These are phyloP conservation scores for Arxiozyma heterogenica DNA, from an alignment of 1,139 yeast species.

Conservation along the genomic window DNA sequence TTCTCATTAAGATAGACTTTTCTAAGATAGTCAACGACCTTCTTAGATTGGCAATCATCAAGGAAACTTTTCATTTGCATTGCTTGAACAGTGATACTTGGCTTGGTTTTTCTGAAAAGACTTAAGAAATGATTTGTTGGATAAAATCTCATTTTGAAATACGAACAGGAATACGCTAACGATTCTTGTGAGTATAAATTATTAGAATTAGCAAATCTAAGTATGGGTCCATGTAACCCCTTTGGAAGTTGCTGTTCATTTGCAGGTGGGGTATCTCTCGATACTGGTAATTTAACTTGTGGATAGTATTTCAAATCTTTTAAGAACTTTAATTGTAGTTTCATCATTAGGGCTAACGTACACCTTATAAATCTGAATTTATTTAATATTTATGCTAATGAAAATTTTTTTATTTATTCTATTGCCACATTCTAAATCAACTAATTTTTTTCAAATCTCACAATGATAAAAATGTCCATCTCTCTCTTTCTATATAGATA, in stretches of 20 bases:
- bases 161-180: constrained; percentile 25
- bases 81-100: constrained; percentile 33
- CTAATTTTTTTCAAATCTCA: neutral
- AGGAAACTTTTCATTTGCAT: constrained; percentile 18
- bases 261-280: neutral
- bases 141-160: constrained; percentile 33
- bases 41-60: constrained; percentile 18
- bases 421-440: too few species aligned
- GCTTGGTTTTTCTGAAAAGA: constrained; percentile 42
- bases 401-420: too few species aligned
- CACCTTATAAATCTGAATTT: too few species aligned
- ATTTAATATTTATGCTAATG: too few species aligned
- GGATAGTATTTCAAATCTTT: neutral
- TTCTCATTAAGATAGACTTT: constrained; percentile 5
- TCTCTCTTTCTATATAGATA: too few species aligned
- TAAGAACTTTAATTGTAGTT: neutral
- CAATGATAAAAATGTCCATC: neutral
- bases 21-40: constrained; percentile 7
- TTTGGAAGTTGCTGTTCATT: neutral
- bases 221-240: constrained; percentile 7
- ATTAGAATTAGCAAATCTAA: constrained; percentile 7
- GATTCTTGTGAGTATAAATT: constrained; percentile 16
- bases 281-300: neutral
- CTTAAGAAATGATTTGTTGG: constrained; percentile 41
- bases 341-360: neutral